phyloP scores from a whole-genome alignment of 495 filamentous ascomycete genomes.

The Neurospora tetraspora region DNA sequence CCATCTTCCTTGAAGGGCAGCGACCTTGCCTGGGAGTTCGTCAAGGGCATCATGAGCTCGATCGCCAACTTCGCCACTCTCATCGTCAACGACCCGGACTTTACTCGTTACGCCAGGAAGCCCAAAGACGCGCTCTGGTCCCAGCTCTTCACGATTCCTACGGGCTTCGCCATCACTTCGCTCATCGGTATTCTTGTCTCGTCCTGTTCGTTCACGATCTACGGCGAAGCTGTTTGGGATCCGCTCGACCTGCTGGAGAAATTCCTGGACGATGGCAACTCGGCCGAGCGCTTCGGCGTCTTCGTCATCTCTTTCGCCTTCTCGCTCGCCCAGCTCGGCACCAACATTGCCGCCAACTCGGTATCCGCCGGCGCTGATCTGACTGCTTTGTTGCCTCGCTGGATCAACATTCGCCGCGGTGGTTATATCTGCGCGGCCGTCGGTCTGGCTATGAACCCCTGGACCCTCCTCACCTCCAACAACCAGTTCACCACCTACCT shows the following conservation, averaged over 20 bases:
- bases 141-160: conserved; percentile 77
- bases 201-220: conserved; percentile 74
- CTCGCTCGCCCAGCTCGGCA: conserved; percentile 78
- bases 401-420: conserved; percentile 79
- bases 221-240: conserved; percentile 72
- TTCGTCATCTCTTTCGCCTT: conserved; percentile 81
- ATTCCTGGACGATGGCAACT: conserved; percentile 67
- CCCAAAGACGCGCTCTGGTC: conserved; percentile 82
- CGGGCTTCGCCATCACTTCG: conserved; percentile 79
- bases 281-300: conserved; percentile 72
- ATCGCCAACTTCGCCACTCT: conserved; percentile 92
- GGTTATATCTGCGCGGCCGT: conserved; percentile 80
- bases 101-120: conserved; percentile 73
- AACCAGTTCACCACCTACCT: conserved; percentile 95
- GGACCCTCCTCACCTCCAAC: conserved; percentile 64
- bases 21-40: conserved; percentile 67
- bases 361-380: conserved; percentile 86
- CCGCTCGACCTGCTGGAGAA: conserved; percentile 64
- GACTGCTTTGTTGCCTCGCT: conserved; percentile 82
- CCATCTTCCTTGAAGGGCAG: conserved; percentile 52
- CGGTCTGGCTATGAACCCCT: conserved; percentile 83
- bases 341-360: conserved; percentile 89
- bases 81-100: conserved; percentile 77
- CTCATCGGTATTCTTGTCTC: conserved; percentile 93
- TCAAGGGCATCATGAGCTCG: conserved; percentile 76